Percentiles rank a stretch among this genome's conserved stretches.
Evolutionary conservation across 225 moss, liverwort and hornwort genomes (phyloP).

Genomic region (Physcomitrellopsis africana): DNA sequence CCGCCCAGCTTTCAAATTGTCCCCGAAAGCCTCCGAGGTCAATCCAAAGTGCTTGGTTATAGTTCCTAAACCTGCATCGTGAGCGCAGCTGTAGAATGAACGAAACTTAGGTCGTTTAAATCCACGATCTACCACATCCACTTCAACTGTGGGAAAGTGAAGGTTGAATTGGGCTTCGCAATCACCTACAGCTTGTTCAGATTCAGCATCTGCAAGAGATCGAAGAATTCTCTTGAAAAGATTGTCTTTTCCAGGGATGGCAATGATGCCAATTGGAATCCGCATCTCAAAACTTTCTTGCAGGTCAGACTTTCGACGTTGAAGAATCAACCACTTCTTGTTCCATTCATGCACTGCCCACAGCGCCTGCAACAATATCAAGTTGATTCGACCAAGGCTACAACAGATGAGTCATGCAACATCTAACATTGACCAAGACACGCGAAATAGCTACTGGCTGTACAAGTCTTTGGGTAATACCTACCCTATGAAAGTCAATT

Average conservation of each 20-base stretch:
- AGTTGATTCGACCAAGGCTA: slow-evolving; percentile 13
- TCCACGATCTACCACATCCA: slow-evolving; percentile 69
- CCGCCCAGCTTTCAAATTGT: slow-evolving; percentile 82
- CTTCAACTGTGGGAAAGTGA: slow-evolving; percentile 75
- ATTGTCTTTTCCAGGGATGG: slow-evolving; percentile 54
- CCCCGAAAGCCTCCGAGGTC: slow-evolving; percentile 78
- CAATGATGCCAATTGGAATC: slow-evolving; percentile 44
- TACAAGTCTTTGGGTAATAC: slow-evolving; percentile 7
- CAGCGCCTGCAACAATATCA: slow-evolving; percentile 60
- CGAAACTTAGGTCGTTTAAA: slow-evolving; percentile 90
- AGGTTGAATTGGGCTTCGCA: slow-evolving; percentile 94
- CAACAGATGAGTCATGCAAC: slow-evolving; percentile 6
- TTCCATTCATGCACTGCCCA: slow-evolving; percentile 94
- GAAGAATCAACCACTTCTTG: slow-evolving; percentile 84
- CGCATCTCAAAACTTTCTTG: slow-evolving; percentile 71
- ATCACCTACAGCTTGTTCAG: slow-evolving; percentile 85
- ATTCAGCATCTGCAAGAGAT: slow-evolving; percentile 66
- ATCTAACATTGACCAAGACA: slow-evolving; percentile 11
- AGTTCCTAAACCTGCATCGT: slow-evolving; percentile 74
- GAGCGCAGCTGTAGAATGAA: slow-evolving; percentile 73
- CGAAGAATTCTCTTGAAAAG: slow-evolving; percentile 59
- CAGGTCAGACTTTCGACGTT: slow-evolving; percentile 70
- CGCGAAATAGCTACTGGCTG: slow-evolving; percentile 16
- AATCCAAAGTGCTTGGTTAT: slow-evolving; percentile 81
- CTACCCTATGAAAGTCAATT: slow-evolving; percentile 15